Percentiles rank a stretch among this genome's conserved stretches.
These are phyloP conservation scores for Trichomonascaceae sp. DNA, from an alignment of 1,139 yeast genomes.

Conservation along the genomic window DNA sequence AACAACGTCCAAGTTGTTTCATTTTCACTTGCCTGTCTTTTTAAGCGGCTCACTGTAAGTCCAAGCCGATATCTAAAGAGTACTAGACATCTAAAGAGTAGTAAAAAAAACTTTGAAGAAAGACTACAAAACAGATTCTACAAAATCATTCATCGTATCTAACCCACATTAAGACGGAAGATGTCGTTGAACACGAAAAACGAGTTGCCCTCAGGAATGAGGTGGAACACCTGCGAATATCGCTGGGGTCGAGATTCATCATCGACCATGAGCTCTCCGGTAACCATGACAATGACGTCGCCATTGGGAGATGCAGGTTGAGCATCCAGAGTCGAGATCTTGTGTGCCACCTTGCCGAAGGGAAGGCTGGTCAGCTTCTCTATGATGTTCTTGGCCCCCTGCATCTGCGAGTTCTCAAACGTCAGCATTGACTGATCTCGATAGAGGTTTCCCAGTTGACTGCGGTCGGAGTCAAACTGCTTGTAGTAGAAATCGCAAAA, in stretches of 20 bases:
- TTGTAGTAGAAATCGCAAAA: slow-evolving; percentile 59
- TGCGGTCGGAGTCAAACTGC: slow-evolving; percentile 86
- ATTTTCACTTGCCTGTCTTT: no score
- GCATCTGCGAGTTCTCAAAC: slow-evolving; percentile 85
- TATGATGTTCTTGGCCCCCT: slow-evolving; percentile 85
- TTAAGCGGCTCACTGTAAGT: no score
- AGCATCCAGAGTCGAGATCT: slow-evolving; percentile 90
- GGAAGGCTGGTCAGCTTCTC: slow-evolving; percentile 83
- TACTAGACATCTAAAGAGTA: no score
- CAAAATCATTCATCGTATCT: no score
- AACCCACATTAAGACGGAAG: slow-evolving; percentile 48
- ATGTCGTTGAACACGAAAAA: slow-evolving; percentile 94
- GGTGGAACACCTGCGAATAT: slow-evolving; percentile 94
- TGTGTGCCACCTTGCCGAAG: slow-evolving; percentile 82
- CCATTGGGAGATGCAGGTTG: slow-evolving; percentile 95
- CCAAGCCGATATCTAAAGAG: no score
- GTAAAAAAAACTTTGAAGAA: no score
- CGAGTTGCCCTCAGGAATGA: slow-evolving; percentile 82
- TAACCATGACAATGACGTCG: slow-evolving; percentile 93
- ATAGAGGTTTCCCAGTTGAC: slow-evolving; percentile 86
- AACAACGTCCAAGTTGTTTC: no score
- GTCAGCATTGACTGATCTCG: slow-evolving; percentile 96
- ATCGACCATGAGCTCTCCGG: slow-evolving; percentile 87
- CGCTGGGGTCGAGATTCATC: slow-evolving; percentile 93
- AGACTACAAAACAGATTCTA: no score